These are phyloP conservation scores for Hagleromyces aurorensis DNA, from an alignment of 805 yeast genomes.

Conservation along the genomic window DNA sequence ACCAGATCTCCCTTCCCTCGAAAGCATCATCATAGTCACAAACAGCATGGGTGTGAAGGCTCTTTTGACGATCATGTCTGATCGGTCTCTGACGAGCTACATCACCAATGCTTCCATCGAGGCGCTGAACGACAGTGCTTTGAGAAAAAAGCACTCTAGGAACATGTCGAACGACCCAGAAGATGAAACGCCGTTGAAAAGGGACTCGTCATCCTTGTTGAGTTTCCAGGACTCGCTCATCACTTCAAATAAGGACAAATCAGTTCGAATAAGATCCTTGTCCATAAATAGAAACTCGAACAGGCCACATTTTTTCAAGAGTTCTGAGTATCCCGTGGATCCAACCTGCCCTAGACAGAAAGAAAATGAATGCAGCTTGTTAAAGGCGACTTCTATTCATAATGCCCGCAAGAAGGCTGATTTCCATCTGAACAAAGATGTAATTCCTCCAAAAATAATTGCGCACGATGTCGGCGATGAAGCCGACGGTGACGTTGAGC, in stretches of 20 bases:
- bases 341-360: slow-evolving; percentile 14
- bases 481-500: slow-evolving; percentile 17
- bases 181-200: slow-evolving; percentile 17
- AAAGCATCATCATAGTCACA: slow-evolving; percentile 25
- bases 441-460: too few relatives aligned
- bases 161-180: slow-evolving; percentile 6
- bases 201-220: slow-evolving; percentile 27
- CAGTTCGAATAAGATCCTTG: slow-evolving; percentile 26
- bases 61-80: slow-evolving; percentile 28
- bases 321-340: slow-evolving; percentile 6
- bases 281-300: slow-evolving; percentile 20
- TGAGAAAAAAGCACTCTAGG: slow-evolving; percentile 9
- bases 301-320: slow-evolving; percentile 7
- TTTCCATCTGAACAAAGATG: too few relatives aligned
- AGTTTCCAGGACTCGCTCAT: slow-evolving; percentile 24
- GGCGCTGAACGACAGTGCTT: slow-evolving; percentile 17
- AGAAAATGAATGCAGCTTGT: slow-evolving; percentile 5
- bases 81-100: slow-evolving; percentile 26
- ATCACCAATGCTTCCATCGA: slow-evolving; percentile 27
- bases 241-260: slow-evolving; percentile 30
- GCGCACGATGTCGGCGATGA: slow-evolving; percentile 6
- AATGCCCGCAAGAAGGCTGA: too few relatives aligned
- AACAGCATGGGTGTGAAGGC: slow-evolving; percentile 31
- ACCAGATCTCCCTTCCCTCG: slow-evolving; percentile 7
- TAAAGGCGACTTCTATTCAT: too few relatives aligned